These are phyloP conservation scores for Sherardia arvensis DNA, from an alignment of 257 asterid genomes.

Conservation along the genomic window DNA sequence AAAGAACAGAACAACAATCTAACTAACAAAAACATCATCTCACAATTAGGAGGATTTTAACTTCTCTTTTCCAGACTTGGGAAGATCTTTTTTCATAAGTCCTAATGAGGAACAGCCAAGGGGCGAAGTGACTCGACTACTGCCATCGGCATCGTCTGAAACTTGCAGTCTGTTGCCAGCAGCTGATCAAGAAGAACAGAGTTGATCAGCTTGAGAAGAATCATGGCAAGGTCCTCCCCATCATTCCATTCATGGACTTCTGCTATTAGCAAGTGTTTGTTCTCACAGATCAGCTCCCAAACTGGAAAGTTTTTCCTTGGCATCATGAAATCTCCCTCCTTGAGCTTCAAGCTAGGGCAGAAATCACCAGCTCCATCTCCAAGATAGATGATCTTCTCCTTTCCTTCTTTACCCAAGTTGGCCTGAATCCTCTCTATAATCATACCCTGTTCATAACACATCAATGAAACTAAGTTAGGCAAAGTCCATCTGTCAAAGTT, in stretches of 20 bases:
- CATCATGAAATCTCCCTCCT: constrained; percentile 52
- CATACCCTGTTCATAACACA: constrained; percentile 31
- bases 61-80: neutral
- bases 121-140: constrained; percentile 14
- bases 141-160: constrained; percentile 3
- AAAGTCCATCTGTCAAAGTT: no score
- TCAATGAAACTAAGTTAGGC: neutral
- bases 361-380: constrained; percentile 83
- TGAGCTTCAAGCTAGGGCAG: constrained; percentile 39
- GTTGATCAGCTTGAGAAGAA: constrained; percentile 34
- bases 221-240: constrained; percentile 43
- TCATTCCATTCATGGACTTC: constrained; percentile 53
- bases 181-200: constrained; percentile 17
- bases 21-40: neutral
- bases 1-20: constrained; percentile 29
- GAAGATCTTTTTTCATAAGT: neutral
- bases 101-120: constrained; percentile 20
- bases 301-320: constrained; percentile 71
- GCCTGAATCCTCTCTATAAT: constrained; percentile 57
- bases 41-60: no score
- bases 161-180: constrained; percentile 20
- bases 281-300: constrained; percentile 54
- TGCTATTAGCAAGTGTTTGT: constrained; percentile 29
- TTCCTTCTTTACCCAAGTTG: constrained; percentile 37
- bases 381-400: constrained; percentile 46